Base-by-base conservation (phyloP, 495 filamentous ascomycete genomes). In the Podospora pseudoanserina region DNA sequence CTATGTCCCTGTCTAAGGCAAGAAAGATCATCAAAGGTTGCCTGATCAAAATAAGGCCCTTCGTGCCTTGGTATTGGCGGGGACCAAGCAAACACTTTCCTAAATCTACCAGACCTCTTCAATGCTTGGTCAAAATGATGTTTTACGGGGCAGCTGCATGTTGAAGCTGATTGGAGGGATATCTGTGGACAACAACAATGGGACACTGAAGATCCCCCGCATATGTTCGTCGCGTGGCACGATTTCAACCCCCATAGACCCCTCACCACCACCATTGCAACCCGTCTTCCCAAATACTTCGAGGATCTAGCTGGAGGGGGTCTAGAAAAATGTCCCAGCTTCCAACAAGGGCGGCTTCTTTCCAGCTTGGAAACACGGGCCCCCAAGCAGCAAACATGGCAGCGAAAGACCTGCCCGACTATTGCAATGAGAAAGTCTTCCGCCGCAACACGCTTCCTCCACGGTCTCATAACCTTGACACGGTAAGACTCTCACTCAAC, bases 401-500 rank as follows among this genome's bases (percentile, higher is more conserved):
- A 2, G 55, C 55, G 18, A 58, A 19, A 6, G 4, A 58, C n/a
- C 55, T 5, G 19, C 70, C 72, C 19, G 77, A 79, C 60, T 77
- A 74, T 63, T 58, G 20, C 66, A 77, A 77, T 53, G 68, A 72
- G 62, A 65, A 70, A 18, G 75, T 85, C 59, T 80, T 86, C 63
- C 76, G 82, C 60, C 74, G 84, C n/a, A 84, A 85, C 67, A 78
- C 80, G 2, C 76, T 85, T 0, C 79, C 80, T 32, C 74, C 84
- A 6, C 82, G 84, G 11, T 79, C 83, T 4, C 86, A 87, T 71
- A 78, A 79, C 54, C 83, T 84, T 1, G 72, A 84, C 11, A 76
- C 78, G 15, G 70, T 0, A 16, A 13, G 77, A 2, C 62, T 85
- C 3, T 74, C 75, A 16, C 81, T 88, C 27, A 87, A 86, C 66